These are phyloP conservation scores for Akanthomyces muscarius DNA, from an alignment of 2,329 filamentous ascomycete species.

Conservation along the genomic window DNA sequence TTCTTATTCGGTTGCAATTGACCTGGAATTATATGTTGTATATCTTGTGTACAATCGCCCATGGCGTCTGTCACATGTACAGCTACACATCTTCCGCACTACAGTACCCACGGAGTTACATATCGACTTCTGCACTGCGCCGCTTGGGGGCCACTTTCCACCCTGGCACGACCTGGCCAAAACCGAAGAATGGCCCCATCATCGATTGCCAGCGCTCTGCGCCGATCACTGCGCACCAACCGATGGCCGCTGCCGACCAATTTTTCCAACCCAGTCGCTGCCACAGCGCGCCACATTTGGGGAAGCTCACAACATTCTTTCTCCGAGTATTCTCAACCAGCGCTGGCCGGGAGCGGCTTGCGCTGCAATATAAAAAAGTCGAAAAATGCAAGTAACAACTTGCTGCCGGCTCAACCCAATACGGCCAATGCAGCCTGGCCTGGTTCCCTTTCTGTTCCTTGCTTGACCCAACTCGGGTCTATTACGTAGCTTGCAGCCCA, in stretches of 20 bases:
- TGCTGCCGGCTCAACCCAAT: neutral
- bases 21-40: too few species aligned
- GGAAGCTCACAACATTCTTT: neutral
- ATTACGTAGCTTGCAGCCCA: conserved; percentile 10
- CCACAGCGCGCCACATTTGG: neutral
- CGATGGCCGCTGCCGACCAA: neutral
- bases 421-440: neutral
- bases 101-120: neutral
- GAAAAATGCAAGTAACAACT: neutral
- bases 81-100: too few species aligned
- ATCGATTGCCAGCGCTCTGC: conserved; percentile 2
- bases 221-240: conserved; percentile 8
- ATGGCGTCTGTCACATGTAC: neutral
- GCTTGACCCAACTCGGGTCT: neutral
- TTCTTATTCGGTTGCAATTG: too few species aligned
- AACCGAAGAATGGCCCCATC: conserved; percentile 6
- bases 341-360: neutral
- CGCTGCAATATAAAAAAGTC: neutral
- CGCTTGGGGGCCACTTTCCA: neutral
- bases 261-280: neutral
- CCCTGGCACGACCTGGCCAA: neutral
- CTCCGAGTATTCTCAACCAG: neutral
- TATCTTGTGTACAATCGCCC: too few species aligned
- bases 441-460: neutral
- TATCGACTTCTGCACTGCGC: neutral